Base-by-base conservation (phyloP, 179 eudicot species). In the Amaranthus tricolor region DNA sequence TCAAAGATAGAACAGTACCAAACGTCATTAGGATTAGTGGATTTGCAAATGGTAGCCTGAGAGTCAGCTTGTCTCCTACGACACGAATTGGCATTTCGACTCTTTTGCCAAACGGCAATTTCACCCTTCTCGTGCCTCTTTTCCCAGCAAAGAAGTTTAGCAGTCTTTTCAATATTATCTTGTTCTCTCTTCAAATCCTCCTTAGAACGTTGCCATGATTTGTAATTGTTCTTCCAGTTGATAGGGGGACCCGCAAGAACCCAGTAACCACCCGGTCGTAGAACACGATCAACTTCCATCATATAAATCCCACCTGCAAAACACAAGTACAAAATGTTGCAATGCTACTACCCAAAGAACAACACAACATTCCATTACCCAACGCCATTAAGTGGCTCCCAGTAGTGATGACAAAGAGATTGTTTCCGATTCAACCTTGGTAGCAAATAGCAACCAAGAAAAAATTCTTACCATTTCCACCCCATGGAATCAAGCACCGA, bases 241-340 rank as follows among this genome's bases (percentile, higher is more conserved):
- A 90, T 86, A 19, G 96, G 96, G 62, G 93, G 96, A 74, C 96
- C 96, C 9, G 96, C 78, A 77, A 90, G 96, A 67, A 90, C 86
- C 96, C 96, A 90, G 78, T 89, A 90, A 20, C 96, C 96, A 59
- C 96, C 96, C 54, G 96, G 93, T 85, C 96, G 86, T 24, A 90
- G 84, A 53, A 90, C 93, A 75, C 96, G 85, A 70, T 90, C 96
- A 69, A 90, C 93, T 86, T 90, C 96, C 91, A 82, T 90, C 93
- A 90, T 76, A 70, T 88, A 86, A n/a, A 82, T 70, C 77, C 96
- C 96, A 81, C 81, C 96, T 90, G 82, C 77, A 77, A 43, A 61
- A 54, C 20, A n/a, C 24, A 78, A 3, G 44, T 70, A 16, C 72
- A 66, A 19, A 68, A 16, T 47, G 59, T 10, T 7, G 14, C 68